These are phyloP conservation scores for Xylariaceae sp. DNA, from an alignment of 2,329 filamentous ascomycete genomes.

Conservation along the genomic window DNA sequence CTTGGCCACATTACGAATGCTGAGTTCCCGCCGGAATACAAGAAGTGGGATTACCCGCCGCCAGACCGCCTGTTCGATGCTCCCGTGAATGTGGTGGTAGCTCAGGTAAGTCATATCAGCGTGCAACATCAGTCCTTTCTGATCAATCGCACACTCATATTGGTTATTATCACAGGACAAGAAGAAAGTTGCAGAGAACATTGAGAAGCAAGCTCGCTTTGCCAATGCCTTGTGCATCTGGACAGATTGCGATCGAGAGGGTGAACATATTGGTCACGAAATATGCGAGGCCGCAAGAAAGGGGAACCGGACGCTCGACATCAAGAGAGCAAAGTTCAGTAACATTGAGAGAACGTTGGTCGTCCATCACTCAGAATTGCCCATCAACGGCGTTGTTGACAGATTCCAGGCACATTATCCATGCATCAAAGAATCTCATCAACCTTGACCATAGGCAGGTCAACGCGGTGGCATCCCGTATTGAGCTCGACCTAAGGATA, in stretches of 20 bases:
- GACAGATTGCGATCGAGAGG: slow-evolving; percentile 98
- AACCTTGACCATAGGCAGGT: slow-evolving; percentile 80
- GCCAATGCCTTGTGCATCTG: slow-evolving; percentile 83
- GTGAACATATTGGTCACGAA: slow-evolving; percentile 91
- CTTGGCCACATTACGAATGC: slow-evolving; percentile 78
- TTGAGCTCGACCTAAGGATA: slow-evolving; percentile 88
- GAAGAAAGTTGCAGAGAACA: slow-evolving; percentile 75
- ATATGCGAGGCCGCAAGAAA: slow-evolving; percentile 75
- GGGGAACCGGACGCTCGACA: slow-evolving; percentile 66
- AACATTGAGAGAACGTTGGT: slow-evolving; percentile 86
- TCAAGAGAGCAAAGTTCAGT: slow-evolving; percentile 87
- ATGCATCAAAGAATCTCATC: slow-evolving; percentile 71
- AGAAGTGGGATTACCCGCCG: slow-evolving; percentile 74
- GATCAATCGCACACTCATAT: slow-evolving; percentile 6
- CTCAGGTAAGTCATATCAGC: slow-evolving; percentile 47
- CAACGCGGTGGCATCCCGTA: slow-evolving; percentile 79
- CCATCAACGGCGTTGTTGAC: slow-evolving; percentile 5
- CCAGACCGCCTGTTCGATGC: slow-evolving; percentile 78
- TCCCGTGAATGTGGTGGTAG: slow-evolving; percentile 62
- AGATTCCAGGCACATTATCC: slow-evolving; percentile 67
- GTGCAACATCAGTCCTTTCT: background rate
- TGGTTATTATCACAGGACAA: slow-evolving; percentile 55
- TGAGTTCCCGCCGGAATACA: slow-evolving; percentile 70
- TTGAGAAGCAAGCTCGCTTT: slow-evolving; percentile 68
- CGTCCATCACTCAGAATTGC: background rate